Conservation (phyloP, 176 grass and related monocot genomes). For the Ampelocalamus luodianensis region DNA sequence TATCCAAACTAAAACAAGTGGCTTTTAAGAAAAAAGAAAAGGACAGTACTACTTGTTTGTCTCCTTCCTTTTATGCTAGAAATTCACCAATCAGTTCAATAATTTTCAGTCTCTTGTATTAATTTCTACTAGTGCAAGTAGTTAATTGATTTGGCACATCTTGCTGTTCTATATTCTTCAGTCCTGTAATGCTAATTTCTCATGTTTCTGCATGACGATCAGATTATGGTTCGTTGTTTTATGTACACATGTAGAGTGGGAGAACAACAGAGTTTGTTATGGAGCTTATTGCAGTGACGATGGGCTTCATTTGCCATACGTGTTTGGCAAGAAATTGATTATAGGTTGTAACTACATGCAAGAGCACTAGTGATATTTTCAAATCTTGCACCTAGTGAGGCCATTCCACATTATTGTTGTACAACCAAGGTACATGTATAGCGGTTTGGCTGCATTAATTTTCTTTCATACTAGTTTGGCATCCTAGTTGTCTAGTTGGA, state of each 20-base stretch:
- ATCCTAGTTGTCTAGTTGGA: not conserved
- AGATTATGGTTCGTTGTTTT: not conserved
- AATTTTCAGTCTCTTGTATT: not conserved
- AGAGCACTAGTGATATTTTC: not conserved
- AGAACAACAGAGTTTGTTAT: not conserved
- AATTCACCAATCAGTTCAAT: not conserved
- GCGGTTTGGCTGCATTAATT: not conserved
- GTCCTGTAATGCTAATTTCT: not conserved
- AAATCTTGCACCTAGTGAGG: not conserved
- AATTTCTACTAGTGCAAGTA: not conserved
- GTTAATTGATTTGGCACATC: not conserved
- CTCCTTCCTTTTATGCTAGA: not conserved
- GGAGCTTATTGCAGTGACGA: not conserved
- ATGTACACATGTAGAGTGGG: not conserved
- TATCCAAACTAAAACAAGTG: not conserved
- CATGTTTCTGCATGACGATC: not conserved
- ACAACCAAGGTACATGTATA: not conserved
- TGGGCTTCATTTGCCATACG: not conserved
- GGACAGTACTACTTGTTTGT: no score
- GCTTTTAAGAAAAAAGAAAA: not conserved
- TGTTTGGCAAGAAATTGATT: not conserved
- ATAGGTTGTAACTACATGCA: not conserved
- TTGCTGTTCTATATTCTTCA: not conserved
- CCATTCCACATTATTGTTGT: not conserved
- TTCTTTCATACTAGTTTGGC: not conserved